phyloP scores from a whole-genome alignment of 2,329 filamentous ascomycete genomes.

The Diaporthe caulivora region DNA sequence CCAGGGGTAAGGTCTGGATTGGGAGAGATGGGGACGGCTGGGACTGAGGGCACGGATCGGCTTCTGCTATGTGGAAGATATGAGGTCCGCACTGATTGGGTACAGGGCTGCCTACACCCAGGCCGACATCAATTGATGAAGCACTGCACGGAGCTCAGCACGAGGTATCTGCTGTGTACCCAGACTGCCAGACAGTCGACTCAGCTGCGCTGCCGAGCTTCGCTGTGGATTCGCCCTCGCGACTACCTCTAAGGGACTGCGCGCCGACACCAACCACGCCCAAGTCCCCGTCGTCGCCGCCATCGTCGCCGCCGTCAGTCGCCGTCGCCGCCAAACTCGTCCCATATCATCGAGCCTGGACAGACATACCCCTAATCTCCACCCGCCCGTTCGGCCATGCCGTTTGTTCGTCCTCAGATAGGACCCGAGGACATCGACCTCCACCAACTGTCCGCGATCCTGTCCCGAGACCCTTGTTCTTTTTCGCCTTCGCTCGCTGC shows the following conservation, averaged over 20 bases:
- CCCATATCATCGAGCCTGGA: neutral
- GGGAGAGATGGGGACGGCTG: neutral
- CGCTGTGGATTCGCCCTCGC: neutral
- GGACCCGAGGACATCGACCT: constrained; percentile 22
- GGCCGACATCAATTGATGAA: neutral
- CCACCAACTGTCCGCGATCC: neutral
- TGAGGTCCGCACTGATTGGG: neutral
- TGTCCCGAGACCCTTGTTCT: constrained; percentile 25
- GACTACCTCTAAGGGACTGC: neutral
- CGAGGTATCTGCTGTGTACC: too few relatives aligned
- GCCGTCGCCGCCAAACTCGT: neutral
- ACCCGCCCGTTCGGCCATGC: constrained; percentile 24
- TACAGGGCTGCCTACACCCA: neutral
- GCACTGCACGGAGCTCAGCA: neutral
- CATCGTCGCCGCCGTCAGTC: neutral
- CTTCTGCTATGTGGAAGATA: neutral
- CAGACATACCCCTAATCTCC: neutral
- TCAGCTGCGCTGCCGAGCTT: neutral
- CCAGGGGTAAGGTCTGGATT: constrained; percentile 21
- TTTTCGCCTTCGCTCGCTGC: constrained; percentile 3
- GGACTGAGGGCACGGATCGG: constrained; percentile 13
- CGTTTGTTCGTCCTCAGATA: constrained; percentile 20
- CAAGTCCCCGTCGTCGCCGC: neutral
- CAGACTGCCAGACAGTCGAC: too few relatives aligned
- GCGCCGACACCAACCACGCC: neutral